Evolutionary conservation across 2,329 filamentous ascomycete species (phyloP), one percentile per base, ranked within the genome.

Genomic region (Apiospora koreana): DNA sequence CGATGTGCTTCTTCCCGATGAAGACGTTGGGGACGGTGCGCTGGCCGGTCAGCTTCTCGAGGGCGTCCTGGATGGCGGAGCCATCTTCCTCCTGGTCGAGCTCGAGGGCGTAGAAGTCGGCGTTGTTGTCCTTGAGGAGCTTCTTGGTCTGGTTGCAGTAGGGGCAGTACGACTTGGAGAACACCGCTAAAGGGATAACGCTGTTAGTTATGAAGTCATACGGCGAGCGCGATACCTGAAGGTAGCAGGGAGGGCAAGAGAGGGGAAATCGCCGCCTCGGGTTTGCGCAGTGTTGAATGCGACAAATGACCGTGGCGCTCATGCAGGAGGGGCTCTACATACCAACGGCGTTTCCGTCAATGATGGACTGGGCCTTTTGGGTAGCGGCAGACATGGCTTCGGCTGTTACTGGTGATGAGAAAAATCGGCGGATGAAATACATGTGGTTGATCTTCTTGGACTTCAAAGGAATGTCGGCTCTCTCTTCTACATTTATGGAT

Each of bases 91-190:
- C 87, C 84, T 95, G 84, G 84, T 99, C 95, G 73, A 99, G 87
- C 87, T 99, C 96, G 70, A 96, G 85, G 69, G 88, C 80, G 78
- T 88, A 90, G 82, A 89, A 95, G 76, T 94, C 92, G 72, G 93
- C 93, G 74, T 91, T 90, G 71, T 90, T 76, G 70, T 89, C 85
- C 78, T 86, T 88, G 76, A 99, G 86, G 67, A 94, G 86, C 70
- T 86, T 79, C 90, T 98, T 98, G 76, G 92, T 90, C 71, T 91
- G 86, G 71, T 84, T 87, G 88, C 95, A 98, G 89, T 97, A 97
- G 16, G 95, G 94, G 89, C 96, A 99, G 86, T 94, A 97, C 21
- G 92, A 94, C 87, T 99, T 99, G 84, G 92, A 95, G 88, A 99
- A 99, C 81, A 99, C 93, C 77, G 96, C 93, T 93, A 67, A 41